Base-by-base conservation (phyloP, 148 eudicot species). In the Oxyria digyna region DNA sequence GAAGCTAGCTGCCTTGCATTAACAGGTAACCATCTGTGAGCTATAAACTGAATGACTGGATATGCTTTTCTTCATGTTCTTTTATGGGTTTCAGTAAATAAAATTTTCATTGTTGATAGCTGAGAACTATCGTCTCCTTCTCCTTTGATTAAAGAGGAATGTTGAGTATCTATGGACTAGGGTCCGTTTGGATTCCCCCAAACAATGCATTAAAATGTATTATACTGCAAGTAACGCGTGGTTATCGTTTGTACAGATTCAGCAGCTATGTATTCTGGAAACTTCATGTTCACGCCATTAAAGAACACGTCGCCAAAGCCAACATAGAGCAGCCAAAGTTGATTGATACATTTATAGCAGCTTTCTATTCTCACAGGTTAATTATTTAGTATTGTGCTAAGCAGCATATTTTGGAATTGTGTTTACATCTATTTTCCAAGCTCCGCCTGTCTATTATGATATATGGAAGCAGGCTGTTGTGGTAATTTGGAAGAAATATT, bases 1-100 rank as follows among this genome's bases (percentile, higher is more conserved):
- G 92, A 90, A 84, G 73, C 82, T 59, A 77, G 74, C 74, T 87
- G 96, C 74, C 82, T 90, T 57, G 78, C 89, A 40, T 64, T 87
- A 73, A 90, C 96, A 70, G 98, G 98, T 93, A 82, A 29, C 52
- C 14, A 29, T 15, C 7, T 15, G 1, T 13, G 6, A 4, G 0
- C 37, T 29, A 59, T 59, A 3, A 12, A 18, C 38, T 52, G 27
- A 52, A 21, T 52, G 4, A 10, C 23, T 29, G 65, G n/a, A 31
- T 15, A 29, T 8, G 17, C 18, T 59, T 52, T 6, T 57, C 38
- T 71, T 40, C 1, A 14, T 71, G n/a, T n/a, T n/a, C n/a, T n/a
- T n/a, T n/a, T n/a, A n/a, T n/a, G n/a, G n/a, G n/a, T n/a, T n/a
- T n/a, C 33, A 27, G 3, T 13, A 4, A 27, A 27, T 59, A 3